Base-by-base conservation (phyloP, 2,329 filamentous ascomycete genomes). In the Hirsutella rhossiliensis region DNA sequence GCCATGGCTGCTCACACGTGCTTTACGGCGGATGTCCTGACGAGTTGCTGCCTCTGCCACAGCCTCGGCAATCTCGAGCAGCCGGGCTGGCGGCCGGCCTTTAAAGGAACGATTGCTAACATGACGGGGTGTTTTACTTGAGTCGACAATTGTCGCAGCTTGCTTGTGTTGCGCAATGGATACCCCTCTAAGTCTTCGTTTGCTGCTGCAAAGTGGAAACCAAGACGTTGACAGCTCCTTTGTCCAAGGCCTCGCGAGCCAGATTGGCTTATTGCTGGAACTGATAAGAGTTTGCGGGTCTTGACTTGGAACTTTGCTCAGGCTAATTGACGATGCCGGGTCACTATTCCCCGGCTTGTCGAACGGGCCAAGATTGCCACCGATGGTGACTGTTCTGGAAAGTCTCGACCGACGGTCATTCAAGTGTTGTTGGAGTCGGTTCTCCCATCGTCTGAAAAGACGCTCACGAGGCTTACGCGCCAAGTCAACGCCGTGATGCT, bases 371-470 rank as follows among this genome's bases (percentile, higher is more conserved):
- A 27, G 23, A 7, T 27, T 3, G 23, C 23, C 23, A 27, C 23
- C 23, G 23, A 27, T 9, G 9, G 23, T 6, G 23, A 27, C 23
- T 27, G 23, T 6, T 4, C 3, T 6, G 23, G 23, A 27, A 27
- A 37, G 34, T 44, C 43, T 19, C 40, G 36, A 11, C 45, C 48
- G 11, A 52, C 50, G 1, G 46, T 53, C 37, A 44, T 51, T 29
- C 32, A 36, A n/a, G 42, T 42, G 3, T 43, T 55, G 6, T 42
- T 60, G 4, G 57, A 62, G 30, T 60, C 60, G 2, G 50, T 57
- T 6, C 52, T 69, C 6, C 58, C 61, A 1, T 45, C 52, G 43
- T 59, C n/a, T n/a, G 65, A 70, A 43, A 62, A 62, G 38, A 55
- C 50, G 1, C 36, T 42, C 2, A 45, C 55, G 7, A 52, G 62